Evolutionary conservation across 2,329 filamentous ascomycete genomes (phyloP), one percentile per base, ranked within the genome.

Genomic region (Penicillium aurantiogriseum): DNA sequence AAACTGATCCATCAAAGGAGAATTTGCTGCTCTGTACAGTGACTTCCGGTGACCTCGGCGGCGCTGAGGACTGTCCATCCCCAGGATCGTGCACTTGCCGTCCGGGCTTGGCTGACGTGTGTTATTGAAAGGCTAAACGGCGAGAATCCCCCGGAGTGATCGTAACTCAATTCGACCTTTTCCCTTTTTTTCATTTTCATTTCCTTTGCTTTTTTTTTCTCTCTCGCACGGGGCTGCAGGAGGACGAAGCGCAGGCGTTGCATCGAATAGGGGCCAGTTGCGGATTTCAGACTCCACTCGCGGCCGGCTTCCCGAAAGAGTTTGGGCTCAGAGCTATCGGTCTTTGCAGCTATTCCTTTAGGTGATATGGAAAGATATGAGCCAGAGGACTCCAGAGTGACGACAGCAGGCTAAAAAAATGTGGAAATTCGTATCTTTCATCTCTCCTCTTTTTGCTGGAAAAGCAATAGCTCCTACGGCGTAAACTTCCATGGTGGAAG

Each of bases 111-210:
- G 68, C 67, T 69, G 67, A 70, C 67, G 66, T 69, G 54, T 51
- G 54, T 31, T 43, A 23, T 52, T 48, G 54, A 62, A 62, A 51
- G 54, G 54, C 54, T 59, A 57, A 65, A 62, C 61, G 58, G 62
- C 63, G 67, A 68, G 60, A 67, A 69, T 71, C 68, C 69, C 69
- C 69, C 69, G 62, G 69, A 68, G 64, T 67, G 58, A 68, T 67
- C 62, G 46, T 49, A 61, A 54, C 56, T 52, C 56, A 58, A 60
- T 50, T 50, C 27, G 19, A 21, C 8, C 8, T 15, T 36, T 31
- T 23, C 23, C 21, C 5, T 23, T 38, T 38, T 38, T 29, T 38
- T 47, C 9, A 9, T 29, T 53, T 44, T 19, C n/a, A 13, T 25
- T 33, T 10, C 8, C 29, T 36, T 40, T 38, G 11, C 27, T 29